Percentiles rank a stretch among this genome's conserved stretches.
These are phyloP conservation scores for Syncephalastrum sp. DNA, from an alignment of 371 early-diverging fungal genomes.

Conservation along the genomic window DNA sequence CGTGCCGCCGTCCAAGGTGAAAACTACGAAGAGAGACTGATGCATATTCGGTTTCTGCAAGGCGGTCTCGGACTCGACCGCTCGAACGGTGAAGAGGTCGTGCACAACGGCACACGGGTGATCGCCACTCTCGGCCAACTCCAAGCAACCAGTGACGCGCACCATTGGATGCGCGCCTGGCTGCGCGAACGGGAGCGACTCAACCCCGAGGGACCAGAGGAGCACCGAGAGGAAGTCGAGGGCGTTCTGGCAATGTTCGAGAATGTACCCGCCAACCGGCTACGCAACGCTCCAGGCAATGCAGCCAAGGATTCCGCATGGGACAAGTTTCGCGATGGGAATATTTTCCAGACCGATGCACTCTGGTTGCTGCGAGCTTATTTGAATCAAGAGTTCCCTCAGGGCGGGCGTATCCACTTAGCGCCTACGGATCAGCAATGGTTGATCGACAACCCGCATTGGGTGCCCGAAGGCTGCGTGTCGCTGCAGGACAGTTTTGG, in stretches of 20 bases:
- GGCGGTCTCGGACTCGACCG: constrained; percentile 1
- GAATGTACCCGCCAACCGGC: too few species aligned
- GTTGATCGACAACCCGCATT: too few species aligned
- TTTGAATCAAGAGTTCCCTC: constrained; percentile 1
- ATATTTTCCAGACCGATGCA: constrained; percentile 6
- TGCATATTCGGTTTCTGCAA: background rate
- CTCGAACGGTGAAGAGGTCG: background rate
- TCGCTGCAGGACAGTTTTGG: too few species aligned
- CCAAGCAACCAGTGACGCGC: background rate
- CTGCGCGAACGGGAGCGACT: too few species aligned
- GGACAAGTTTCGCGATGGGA: background rate
- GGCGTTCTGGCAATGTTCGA: too few species aligned
- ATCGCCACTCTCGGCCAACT: background rate
- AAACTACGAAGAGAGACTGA: background rate
- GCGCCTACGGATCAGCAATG: too few species aligned
- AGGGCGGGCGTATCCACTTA: background rate
- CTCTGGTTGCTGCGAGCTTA: background rate
- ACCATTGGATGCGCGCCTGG: too few species aligned
- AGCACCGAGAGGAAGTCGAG: too few species aligned
- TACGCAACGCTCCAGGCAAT: too few species aligned
- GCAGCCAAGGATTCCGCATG: too few species aligned
- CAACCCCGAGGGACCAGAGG: too few species aligned
- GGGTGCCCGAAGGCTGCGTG: too few species aligned
- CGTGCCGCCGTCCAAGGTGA: background rate
- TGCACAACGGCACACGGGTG: background rate